phyloP scores from a whole-genome alignment of 768 basidiomycete genomes.

The Kwoniella botswanensis region DNA sequence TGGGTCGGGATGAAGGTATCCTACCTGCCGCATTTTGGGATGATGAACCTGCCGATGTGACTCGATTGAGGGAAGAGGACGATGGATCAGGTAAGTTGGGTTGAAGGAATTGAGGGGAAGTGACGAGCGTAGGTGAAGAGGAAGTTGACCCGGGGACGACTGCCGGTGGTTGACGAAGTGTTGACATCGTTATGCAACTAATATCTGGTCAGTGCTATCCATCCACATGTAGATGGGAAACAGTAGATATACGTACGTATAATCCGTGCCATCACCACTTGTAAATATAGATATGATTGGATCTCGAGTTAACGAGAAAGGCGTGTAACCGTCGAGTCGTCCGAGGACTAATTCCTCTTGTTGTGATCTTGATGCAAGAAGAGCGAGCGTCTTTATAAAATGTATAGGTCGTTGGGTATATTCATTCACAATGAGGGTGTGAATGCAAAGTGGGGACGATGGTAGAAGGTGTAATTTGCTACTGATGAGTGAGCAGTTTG shows the following conservation, averaged over 20 bases:
- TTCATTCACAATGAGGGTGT: neutral
- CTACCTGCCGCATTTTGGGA: slow-evolving; percentile 10
- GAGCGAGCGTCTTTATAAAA: neutral
- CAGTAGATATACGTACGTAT: neutral
- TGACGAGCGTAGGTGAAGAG: slow-evolving; percentile 7
- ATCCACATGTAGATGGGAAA: neutral
- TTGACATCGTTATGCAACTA: slow-evolving; percentile 17
- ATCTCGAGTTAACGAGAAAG: neutral
- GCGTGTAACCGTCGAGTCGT: slow-evolving; percentile 7
- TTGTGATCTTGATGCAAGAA: neutral
- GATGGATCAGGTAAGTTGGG: slow-evolving; percentile 16
- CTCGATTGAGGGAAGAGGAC: slow-evolving; percentile 6
- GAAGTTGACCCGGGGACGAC: slow-evolving; percentile 1
- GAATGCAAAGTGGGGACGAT: neutral
- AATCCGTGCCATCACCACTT: neutral
- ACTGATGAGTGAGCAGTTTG: neutral
- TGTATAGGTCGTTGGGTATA: neutral
- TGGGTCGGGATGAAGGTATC: slow-evolving; percentile 23
- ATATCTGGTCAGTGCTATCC: neutral
- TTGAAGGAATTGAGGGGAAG: slow-evolving; percentile 16
- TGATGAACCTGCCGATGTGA: slow-evolving; percentile 2
- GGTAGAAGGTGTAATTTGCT: neutral
- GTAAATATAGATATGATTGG: neutral
- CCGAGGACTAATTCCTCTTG: no score
- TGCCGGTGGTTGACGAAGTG: slow-evolving; percentile 13